A percentile compares a stretch with the other conserved stretches of the same genome.
Conservation (phyloP, 768 basidiomycete species). For the Naematelia aurantialba region DNA sequence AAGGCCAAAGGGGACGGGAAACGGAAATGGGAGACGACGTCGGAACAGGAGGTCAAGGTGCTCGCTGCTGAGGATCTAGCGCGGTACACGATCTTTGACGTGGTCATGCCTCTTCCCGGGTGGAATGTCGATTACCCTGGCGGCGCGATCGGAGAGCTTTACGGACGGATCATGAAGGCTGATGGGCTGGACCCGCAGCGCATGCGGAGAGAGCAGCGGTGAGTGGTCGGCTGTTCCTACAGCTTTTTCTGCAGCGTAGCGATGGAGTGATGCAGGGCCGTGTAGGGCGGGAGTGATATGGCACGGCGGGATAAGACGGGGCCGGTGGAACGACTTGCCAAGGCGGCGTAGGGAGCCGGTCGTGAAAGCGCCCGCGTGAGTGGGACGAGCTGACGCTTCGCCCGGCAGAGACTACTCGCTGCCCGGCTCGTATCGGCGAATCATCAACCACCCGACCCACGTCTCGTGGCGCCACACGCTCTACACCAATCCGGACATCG, state of each 20-base stretch:
- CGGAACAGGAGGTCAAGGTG: conserved; percentile 62
- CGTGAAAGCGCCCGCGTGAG: too few relatives aligned
- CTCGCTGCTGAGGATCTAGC: conserved; percentile 69
- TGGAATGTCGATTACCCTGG: conserved; percentile 90
- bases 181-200: conserved; percentile 84
- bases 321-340: too few relatives aligned
- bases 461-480: conserved; percentile 75
- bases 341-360: too few relatives aligned
- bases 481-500: conserved; percentile 90
- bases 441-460: conserved; percentile 77
- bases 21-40: conserved; percentile 43
- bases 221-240: conserved; percentile 35
- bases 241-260: too few relatives aligned
- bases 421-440: conserved; percentile 87
- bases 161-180: conserved; percentile 69
- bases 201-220: conserved; percentile 87
- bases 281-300: too few relatives aligned
- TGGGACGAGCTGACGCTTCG: too few relatives aligned
- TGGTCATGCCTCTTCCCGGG: conserved; percentile 95
- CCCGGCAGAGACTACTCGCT: conserved; percentile 94
- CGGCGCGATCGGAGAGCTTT: conserved; percentile 78
- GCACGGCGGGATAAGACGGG: too few relatives aligned
- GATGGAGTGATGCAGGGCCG: background rate
- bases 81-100: conserved; percentile 85
- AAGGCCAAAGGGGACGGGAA: conserved; percentile 14